Evolutionary conservation across 2,329 filamentous ascomycete species (phyloP).

Genomic region (Zelopaecilomyces penicillatus): DNA sequence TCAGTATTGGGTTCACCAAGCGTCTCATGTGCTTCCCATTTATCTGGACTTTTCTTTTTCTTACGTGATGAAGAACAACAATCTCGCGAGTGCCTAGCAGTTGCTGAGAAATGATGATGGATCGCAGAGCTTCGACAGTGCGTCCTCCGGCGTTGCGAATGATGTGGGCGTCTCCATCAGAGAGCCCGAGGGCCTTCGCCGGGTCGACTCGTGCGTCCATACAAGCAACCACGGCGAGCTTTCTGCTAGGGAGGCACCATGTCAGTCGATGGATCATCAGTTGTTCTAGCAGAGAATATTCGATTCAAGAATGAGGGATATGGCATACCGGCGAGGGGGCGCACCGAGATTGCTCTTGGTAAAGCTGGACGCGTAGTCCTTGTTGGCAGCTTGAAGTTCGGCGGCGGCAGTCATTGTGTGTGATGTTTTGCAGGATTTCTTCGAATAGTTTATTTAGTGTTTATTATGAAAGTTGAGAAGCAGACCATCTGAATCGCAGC

Average conservation of each 20-base stretch:
- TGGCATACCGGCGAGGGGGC: conserved; percentile 47
- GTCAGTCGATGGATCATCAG: neutral
- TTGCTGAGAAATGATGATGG: conserved; percentile 70
- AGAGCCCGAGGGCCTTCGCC: conserved; percentile 58
- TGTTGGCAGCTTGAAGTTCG: conserved; percentile 26
- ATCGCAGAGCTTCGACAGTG: conserved; percentile 61
- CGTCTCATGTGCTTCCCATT: too few relatives aligned
- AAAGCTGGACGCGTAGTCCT: conserved; percentile 56
- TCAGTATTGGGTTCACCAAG: too few relatives aligned
- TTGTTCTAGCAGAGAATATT: neutral
- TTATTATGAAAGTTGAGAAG: too few relatives aligned
- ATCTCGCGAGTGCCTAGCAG: conserved; percentile 70
- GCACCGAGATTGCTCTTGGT: conserved; percentile 58
- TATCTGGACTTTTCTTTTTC: too few relatives aligned
- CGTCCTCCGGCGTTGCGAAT: conserved; percentile 66
- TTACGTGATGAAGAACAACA: conserved; percentile 59
- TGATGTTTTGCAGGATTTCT: neutral
- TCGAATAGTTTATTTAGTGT: too few relatives aligned
- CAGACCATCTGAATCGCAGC: too few relatives aligned
- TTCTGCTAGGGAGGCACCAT: conserved; percentile 14
- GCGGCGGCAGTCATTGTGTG: conserved; percentile 13
- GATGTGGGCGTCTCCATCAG: conserved; percentile 69
- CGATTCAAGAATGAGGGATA: neutral
- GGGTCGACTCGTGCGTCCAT: conserved; percentile 75
- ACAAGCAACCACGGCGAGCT: conserved; percentile 52